A percentile compares a stretch with the other conserved stretches of the same genome.
These are phyloP conservation scores for Talaromyces atroroseus DNA, from an alignment of 2,329 filamentous ascomycete species.

Conservation along the genomic window DNA sequence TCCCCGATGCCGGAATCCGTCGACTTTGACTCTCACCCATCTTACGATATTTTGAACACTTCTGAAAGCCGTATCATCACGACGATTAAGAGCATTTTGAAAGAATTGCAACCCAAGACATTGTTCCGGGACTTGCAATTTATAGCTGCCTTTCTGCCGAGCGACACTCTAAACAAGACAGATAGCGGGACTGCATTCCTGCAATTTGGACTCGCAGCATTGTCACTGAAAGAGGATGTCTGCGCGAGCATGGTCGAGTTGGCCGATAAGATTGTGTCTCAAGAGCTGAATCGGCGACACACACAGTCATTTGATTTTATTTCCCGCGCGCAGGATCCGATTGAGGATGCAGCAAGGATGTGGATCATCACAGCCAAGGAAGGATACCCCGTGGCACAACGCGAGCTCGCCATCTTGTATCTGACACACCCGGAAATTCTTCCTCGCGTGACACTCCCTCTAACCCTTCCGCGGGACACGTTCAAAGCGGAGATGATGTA, in stretches of 20 bases:
- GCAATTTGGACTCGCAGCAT: constrained; percentile 79
- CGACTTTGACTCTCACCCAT: constrained; percentile 30
- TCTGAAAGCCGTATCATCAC: constrained; percentile 60
- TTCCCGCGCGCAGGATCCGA: constrained; percentile 25
- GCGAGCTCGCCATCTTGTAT: constrained; percentile 89
- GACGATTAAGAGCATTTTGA: constrained; percentile 62
- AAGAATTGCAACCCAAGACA: constrained; percentile 67
- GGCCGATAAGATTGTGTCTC: constrained; percentile 62
- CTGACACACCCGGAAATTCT: constrained; percentile 85
- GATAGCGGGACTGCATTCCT: constrained; percentile 73
- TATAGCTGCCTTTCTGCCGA: constrained; percentile 58
- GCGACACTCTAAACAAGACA: constrained; percentile 53
- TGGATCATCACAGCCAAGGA: constrained; percentile 92
- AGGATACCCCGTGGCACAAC: constrained; percentile 79
- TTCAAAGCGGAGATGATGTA: constrained; percentile 85
- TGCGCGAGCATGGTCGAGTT: constrained; percentile 78
- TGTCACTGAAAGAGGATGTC: constrained; percentile 82
- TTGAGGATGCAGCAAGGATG: constrained; percentile 78
- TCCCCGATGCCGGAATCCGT: constrained; percentile 26
- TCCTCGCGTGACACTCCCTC: constrained; percentile 69
- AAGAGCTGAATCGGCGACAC: constrained; percentile 41
- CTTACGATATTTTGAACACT: constrained; percentile 45
- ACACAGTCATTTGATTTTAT: constrained; percentile 27
- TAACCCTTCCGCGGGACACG: constrained; percentile 78
- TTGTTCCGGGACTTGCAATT: constrained; percentile 76